Evolutionary conservation across 2,329 filamentous ascomycete genomes (phyloP), one percentile per base, ranked within the genome.

Genomic region (Microcyclosporella mali): DNA sequence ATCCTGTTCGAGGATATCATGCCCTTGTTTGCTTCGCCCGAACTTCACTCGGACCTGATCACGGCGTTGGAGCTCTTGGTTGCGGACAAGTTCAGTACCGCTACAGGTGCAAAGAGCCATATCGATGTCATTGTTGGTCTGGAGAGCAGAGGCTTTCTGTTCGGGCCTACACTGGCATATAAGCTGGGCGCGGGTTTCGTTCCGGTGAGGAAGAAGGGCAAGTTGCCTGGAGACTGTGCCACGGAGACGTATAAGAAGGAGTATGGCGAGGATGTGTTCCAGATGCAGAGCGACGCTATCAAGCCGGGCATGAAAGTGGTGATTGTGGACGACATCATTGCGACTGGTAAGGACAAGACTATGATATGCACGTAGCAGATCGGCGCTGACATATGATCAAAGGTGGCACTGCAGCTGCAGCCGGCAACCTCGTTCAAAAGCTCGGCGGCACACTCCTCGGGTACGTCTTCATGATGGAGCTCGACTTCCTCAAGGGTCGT

Each of bases 1-100:
- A 90, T 98, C 63, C 77, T 94, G 60, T 98, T 98, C 70, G 88
- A 95, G 72, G 92, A 98, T 66, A 97, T 98, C 70, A 83, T 98
- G 68, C 92, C 92, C 49, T 83, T 97, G 63, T 97, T 98, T 74
- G 81, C 86, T 65, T 77, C 88, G 62, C 81, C 82, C 42, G 63
- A 66, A 39, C 74, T 85, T 49, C 90, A 95, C 70, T 74, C 78
- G 56, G 76, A 80, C 43, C 82, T 98, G 46, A 74, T 95, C 65
- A 79, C 82, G 59, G 87, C 88, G 37, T 84, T 97, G 56, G 85
- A 94, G 68, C 75, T 95, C 50, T 84, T 94, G 66, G 76, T 94
- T 52, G 70, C 77, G 44, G 71, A 82, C 57, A 74, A 74, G 50
- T 83, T 83, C 58, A 27, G 44, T 30, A 51, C 50, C n/a, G 17